These are phyloP conservation scores for Corinectria fuckeliana DNA, from an alignment of 2,329 filamentous ascomycete species.

Conservation along the genomic window DNA sequence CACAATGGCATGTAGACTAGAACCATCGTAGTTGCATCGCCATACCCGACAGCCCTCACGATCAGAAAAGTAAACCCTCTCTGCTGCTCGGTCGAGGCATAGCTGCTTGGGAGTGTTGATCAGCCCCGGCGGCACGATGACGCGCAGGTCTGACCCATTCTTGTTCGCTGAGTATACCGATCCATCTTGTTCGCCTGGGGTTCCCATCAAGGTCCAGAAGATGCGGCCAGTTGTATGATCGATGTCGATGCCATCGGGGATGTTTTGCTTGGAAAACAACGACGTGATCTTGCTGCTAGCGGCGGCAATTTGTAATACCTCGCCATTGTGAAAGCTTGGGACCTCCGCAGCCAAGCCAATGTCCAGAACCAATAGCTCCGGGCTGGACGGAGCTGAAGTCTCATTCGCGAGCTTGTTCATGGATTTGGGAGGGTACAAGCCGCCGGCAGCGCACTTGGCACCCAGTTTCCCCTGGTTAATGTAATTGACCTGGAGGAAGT, in stretches of 20 bases:
- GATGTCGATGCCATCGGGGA: slow-evolving; percentile 55
- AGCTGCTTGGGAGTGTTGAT: slow-evolving; percentile 59
- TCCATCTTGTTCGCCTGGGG: slow-evolving; percentile 48
- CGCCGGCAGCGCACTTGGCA: slow-evolving; percentile 49
- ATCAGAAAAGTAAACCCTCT: slow-evolving; percentile 49
- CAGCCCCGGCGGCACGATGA: slow-evolving; percentile 51
- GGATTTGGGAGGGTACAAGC: slow-evolving; percentile 43
- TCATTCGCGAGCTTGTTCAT: background rate
- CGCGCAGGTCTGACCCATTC: too few species aligned
- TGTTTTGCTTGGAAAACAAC: slow-evolving; percentile 37
- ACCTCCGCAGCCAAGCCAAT: slow-evolving; percentile 35
- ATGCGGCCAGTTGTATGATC: slow-evolving; percentile 43
- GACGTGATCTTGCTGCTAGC: too few species aligned
- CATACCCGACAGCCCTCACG: slow-evolving; percentile 52
- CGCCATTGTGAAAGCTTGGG: background rate
- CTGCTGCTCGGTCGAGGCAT: slow-evolving; percentile 41
- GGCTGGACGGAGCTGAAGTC: background rate
- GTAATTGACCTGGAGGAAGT: slow-evolving; percentile 53
- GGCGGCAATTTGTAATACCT: slow-evolving; percentile 4
- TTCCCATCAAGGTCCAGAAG: slow-evolving; percentile 60
- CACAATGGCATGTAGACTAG: slow-evolving; percentile 48
- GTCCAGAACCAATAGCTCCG: slow-evolving; percentile 38
- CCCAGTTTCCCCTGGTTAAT: slow-evolving; percentile 56
- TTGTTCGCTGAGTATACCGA: slow-evolving; percentile 48
- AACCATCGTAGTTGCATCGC: slow-evolving; percentile 49